These are phyloP conservation scores for Termitomyces sp. DNA, from an alignment of 768 basidiomycete genomes.

Conservation along the genomic window DNA sequence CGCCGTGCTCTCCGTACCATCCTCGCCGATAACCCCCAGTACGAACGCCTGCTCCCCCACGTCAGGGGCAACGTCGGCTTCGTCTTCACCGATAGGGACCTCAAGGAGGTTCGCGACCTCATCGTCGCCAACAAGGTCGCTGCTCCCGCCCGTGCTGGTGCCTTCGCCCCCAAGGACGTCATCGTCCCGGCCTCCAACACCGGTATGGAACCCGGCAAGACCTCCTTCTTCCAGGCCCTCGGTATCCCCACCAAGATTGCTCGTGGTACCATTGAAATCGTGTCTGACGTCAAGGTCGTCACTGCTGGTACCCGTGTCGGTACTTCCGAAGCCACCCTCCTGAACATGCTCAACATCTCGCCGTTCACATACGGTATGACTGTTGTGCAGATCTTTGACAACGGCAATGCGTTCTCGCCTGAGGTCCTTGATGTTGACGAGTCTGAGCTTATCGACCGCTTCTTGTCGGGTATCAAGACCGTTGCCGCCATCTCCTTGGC, in stretches of 20 bases:
- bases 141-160: slow-evolving; percentile 98
- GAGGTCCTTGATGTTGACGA: slow-evolving; percentile 92
- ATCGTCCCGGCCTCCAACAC: slow-evolving; percentile 94
- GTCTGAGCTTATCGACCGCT: slow-evolving; percentile 84
- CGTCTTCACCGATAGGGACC: slow-evolving; percentile 90
- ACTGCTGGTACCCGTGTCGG: slow-evolving; percentile 91
- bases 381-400: slow-evolving; percentile 94
- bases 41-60: slow-evolving; percentile 94
- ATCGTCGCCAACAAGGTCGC: slow-evolving; percentile 98
- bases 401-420: slow-evolving; percentile 88
- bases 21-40: slow-evolving; percentile 86
- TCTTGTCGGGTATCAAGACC: slow-evolving; percentile 91
- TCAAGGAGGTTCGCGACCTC: slow-evolving; percentile 92
- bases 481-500: slow-evolving; percentile 96
- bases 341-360: slow-evolving; percentile 99
- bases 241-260: slow-evolving; percentile 99
- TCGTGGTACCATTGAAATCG: slow-evolving; percentile 99
- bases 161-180: slow-evolving; percentile 90
- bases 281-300: slow-evolving; percentile 95
- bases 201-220: slow-evolving; percentile 99
- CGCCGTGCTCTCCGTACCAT: slow-evolving; percentile 94
- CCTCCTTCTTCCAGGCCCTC: slow-evolving; percentile 99
- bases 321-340: slow-evolving; percentile 92
- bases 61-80: slow-evolving; percentile 98
- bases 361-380: slow-evolving; percentile 99